phyloP scores from a whole-genome alignment of 2,329 filamentous ascomycete species.

The Spiromastix sp. region DNA sequence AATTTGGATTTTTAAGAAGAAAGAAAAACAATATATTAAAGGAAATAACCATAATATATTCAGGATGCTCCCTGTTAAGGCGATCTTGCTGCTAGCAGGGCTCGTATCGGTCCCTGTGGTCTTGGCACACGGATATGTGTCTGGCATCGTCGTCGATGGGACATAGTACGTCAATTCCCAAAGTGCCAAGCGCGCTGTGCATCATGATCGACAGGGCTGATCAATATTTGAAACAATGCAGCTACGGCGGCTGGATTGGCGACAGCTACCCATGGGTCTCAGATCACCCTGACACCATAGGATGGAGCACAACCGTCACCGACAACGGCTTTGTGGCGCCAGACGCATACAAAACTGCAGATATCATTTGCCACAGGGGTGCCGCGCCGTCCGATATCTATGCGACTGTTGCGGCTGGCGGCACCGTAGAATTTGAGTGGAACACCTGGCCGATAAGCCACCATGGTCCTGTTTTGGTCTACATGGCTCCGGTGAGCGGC shows the following conservation, averaged over 20 bases:
- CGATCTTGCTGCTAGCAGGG: background rate
- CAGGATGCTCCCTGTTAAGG: slow-evolving; percentile 1
- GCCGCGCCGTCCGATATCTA: slow-evolving; percentile 42
- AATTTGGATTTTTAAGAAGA: too few species aligned
- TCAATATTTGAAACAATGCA: slow-evolving; percentile 6
- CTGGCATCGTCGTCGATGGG: slow-evolving; percentile 25
- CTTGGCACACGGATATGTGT: slow-evolving; percentile 30
- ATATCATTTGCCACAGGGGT: slow-evolving; percentile 54
- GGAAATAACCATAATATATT: too few species aligned
- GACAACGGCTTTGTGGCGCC: slow-evolving; percentile 46
- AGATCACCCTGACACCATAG: slow-evolving; percentile 36
- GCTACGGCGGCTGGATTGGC: slow-evolving; percentile 33
- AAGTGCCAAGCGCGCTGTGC: too few species aligned
- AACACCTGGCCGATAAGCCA: slow-evolving; percentile 55
- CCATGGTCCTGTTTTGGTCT: slow-evolving; percentile 54
- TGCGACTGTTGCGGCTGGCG: slow-evolving; percentile 52
- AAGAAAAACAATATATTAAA: too few species aligned
- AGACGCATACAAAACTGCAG: slow-evolving; percentile 34
- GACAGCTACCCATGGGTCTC: slow-evolving; percentile 23
- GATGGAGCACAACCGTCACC: slow-evolving; percentile 43
- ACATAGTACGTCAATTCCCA: slow-evolving; percentile 16
- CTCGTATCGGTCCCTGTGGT: slow-evolving; percentile 18
- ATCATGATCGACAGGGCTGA: too few species aligned
- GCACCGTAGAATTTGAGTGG: slow-evolving; percentile 51
- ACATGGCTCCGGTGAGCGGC: slow-evolving; percentile 50